Base-by-base conservation (phyloP, 2,329 filamentous ascomycete species). In the Aspergillus brunneoviolaceus region DNA sequence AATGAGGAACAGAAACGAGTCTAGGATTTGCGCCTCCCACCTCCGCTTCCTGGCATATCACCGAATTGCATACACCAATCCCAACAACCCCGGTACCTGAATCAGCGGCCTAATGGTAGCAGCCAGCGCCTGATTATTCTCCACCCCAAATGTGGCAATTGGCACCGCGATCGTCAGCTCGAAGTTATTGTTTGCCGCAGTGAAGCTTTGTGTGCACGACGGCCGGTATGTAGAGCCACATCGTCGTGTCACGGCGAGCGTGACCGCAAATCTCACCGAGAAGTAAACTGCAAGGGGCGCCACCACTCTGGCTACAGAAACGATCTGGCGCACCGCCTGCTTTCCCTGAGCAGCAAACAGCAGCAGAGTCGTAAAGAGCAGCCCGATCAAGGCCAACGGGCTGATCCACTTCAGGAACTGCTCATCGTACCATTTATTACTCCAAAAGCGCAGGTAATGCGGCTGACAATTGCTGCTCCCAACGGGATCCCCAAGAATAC, bases 151-250 rank as follows among this genome's bases (percentile, higher is more conserved):
- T 0, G 89, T 89, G 0, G 92, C 89, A 3, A 96, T 87, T 0
- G 90, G 90, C 0, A 96, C 92, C 0, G 92, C 92, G 76, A 96
- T 96, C 0, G 92, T 91, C 25, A 96, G 79, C 78, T 96, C 92
- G 69, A 96, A 96, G 72, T 96, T 96, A 71, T 96, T 96, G 73
- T 92, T 96, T 1, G 91, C 90, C 0, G 91, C 93, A 0, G 91
- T 96, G 69, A 96, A 95, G 70, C 90, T 92, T 76, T 96, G 91
- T 2, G 91, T 94, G 11, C 84, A 82, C 1, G 84, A 83, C 0
- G 92, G 73, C 35, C 82, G 82, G 71, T 96, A 96, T 0, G 85
- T 86, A 60, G 92, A 92, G 0, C 91, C 89, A n/a, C 89, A 76
- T 16, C 81, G 83, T 51, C 83, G 80, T 3, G 86, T 83, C 2